These are phyloP conservation scores for Alternaria sp. DNA, from an alignment of 2,329 filamentous ascomycete genomes.

Conservation along the genomic window DNA sequence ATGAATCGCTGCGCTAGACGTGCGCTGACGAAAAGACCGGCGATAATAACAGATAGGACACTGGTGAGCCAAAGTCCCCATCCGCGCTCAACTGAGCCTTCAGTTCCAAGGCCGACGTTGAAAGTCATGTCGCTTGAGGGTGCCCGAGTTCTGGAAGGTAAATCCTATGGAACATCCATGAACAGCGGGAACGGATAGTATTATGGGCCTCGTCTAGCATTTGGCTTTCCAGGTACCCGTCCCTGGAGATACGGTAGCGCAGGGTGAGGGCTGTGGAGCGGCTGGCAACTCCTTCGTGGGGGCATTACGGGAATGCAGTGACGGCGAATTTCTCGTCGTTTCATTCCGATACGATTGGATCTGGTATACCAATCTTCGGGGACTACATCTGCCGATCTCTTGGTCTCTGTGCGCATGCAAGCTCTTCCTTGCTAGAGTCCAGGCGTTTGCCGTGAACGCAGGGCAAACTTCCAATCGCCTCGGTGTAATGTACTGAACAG, in stretches of 20 bases:
- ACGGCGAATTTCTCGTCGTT: slow-evolving; percentile 1
- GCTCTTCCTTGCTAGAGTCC: slow-evolving; percentile 10
- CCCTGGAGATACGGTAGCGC: not conserved
- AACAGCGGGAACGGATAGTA: slow-evolving; percentile 6
- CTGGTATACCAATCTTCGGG: slow-evolving; percentile 7
- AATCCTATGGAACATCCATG: slow-evolving; percentile 1
- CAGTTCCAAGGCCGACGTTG: slow-evolving; percentile 33
- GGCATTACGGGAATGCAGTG: not conserved
- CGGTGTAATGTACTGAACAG: slow-evolving; percentile 12
- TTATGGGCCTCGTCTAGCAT: slow-evolving; percentile 5
- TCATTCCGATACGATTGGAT: slow-evolving; percentile 7
- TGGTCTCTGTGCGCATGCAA: not conserved
- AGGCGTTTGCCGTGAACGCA: not conserved
- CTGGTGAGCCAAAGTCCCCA: slow-evolving; percentile 34
- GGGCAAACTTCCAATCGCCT: slow-evolving; percentile 4
- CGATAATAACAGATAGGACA: slow-evolving; percentile 29
- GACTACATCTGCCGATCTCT: not conserved
- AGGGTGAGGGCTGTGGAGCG: not conserved
- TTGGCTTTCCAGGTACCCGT: not conserved
- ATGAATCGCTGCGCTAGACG: slow-evolving; percentile 26
- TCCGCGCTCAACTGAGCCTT: slow-evolving; percentile 31
- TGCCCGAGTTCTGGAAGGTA: not conserved
- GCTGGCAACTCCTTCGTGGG: not conserved
- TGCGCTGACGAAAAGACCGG: slow-evolving; percentile 27
- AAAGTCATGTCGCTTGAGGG: slow-evolving; percentile 24